Conservation (phyloP, 176 grass and related monocot genomes). For the Avena eriantha region DNA sequence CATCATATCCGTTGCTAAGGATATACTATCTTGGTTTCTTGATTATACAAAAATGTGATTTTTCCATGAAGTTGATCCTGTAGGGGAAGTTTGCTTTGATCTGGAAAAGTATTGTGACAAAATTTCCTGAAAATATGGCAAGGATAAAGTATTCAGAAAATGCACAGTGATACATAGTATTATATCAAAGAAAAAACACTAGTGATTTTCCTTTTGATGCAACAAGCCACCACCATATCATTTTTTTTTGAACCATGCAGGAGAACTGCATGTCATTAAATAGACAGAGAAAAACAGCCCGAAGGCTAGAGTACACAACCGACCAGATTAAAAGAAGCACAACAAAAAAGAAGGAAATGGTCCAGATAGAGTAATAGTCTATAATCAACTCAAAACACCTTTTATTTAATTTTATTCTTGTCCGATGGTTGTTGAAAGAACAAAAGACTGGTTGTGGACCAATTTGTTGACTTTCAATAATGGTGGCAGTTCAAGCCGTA, state of each 20-base stretch:
- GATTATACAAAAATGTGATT: neutral
- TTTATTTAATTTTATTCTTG: neutral
- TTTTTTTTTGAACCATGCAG: no score
- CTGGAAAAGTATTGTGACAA: neutral
- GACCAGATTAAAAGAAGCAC: no score
- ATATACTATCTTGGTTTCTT: neutral
- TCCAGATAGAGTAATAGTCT: neutral
- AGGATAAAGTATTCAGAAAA: conserved; percentile 16
- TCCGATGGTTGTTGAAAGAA: neutral
- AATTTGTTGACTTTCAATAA: conserved; percentile 8
- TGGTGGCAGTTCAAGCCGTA: conserved; percentile 6
- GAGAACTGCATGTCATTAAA: no score
- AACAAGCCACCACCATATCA: no score
- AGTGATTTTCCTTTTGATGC: no score
- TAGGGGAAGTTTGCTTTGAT: conserved; percentile 8
- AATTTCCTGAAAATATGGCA: neutral
- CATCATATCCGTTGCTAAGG: neutral
- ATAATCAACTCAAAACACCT: neutral
- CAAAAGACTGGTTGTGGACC: neutral
- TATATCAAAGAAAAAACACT: no score
- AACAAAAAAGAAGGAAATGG: no score
- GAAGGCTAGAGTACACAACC: no score
- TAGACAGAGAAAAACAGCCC: no score
- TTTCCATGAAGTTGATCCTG: conserved; percentile 26
- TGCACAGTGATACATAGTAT: no score